These are phyloP conservation scores for Globisporangium nodosum DNA, from an alignment of 352 stramenopile species.

Conservation along the genomic window DNA sequence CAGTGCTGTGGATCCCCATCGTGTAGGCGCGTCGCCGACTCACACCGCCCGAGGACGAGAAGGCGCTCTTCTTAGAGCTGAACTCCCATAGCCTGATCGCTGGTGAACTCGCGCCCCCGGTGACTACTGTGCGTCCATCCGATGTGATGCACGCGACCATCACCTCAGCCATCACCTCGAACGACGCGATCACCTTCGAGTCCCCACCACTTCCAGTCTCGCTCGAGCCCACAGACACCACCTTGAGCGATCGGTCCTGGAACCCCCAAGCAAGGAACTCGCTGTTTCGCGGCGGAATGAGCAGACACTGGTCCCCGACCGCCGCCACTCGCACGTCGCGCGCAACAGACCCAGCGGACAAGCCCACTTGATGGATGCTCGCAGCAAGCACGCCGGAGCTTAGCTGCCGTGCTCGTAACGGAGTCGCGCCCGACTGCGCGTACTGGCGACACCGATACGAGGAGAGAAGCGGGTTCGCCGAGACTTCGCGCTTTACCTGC, in stretches of 20 bases:
- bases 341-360: conserved; percentile 36
- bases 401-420: conserved; percentile 21
- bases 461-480: conserved; percentile 36
- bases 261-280: conserved; percentile 74
- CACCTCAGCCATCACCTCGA: conserved; percentile 53
- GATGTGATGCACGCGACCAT: conserved; percentile 50
- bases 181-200: conserved; percentile 51
- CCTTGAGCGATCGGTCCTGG: conserved; percentile 56
- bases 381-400: conserved; percentile 23
- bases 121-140: conserved; percentile 58
- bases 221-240: conserved; percentile 33
- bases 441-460: conserved; percentile 26
- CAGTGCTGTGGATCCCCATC: conserved; percentile 19
- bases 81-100: conserved; percentile 58
- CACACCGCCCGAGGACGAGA: conserved; percentile 1
- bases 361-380: conserved; percentile 42
- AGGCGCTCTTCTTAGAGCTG: conserved; percentile 15
- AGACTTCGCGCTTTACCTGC: conserved; percentile 38
- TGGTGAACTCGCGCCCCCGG: conserved; percentile 31
- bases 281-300: conserved; percentile 55
- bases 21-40: conserved; percentile 22
- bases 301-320: conserved; percentile 38
- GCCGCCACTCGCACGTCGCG: conserved; percentile 41
- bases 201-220: conserved; percentile 44
- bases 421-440: neutral